Conservation (phyloP, 805 yeast species). For the Pichia manshurica region DNA sequence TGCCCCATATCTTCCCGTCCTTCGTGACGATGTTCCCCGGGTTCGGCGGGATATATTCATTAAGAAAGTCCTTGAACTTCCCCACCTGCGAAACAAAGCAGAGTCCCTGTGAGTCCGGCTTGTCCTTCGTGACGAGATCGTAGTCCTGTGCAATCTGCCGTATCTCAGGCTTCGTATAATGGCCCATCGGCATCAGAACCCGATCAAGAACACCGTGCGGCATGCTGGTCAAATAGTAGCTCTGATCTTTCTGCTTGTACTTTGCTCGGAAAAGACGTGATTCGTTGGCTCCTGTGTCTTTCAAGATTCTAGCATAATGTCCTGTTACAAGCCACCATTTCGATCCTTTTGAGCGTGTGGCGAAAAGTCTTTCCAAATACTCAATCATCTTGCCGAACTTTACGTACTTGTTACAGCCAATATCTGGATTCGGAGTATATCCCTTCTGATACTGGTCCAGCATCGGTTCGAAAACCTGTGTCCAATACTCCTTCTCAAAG, state of each 20-base stretch:
- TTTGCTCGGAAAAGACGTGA: constrained; percentile 51
- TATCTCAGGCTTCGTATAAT: constrained; percentile 66
- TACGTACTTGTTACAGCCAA: constrained; percentile 76
- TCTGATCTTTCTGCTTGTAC: constrained; percentile 73
- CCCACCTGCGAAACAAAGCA: constrained; percentile 75
- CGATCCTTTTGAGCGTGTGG: constrained; percentile 15
- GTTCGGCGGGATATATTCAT: constrained; percentile 62
- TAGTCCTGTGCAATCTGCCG: constrained; percentile 56
- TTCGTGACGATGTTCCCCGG: constrained; percentile 80
- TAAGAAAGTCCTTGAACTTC: constrained; percentile 64
- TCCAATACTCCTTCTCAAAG: constrained; percentile 91
- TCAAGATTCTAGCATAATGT: constrained; percentile 60
- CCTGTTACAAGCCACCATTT: constrained; percentile 90
- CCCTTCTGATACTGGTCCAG: constrained; percentile 64
- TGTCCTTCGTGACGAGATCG: constrained; percentile 57
- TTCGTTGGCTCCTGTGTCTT: constrained; percentile 27
- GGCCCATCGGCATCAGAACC: constrained; percentile 77
- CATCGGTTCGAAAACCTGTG: constrained; percentile 90
- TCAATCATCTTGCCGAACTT: constrained; percentile 79
- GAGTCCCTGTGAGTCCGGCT: constrained; percentile 91
- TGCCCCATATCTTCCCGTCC: constrained; percentile 72
- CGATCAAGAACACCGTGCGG: constrained; percentile 38
- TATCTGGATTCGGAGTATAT: constrained; percentile 90
- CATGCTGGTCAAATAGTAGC: constrained; percentile 79
- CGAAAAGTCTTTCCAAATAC: constrained; percentile 32